Base-by-base conservation (phyloP, 2,329 filamentous ascomycete genomes). In the Paracamarosporium sp. region DNA sequence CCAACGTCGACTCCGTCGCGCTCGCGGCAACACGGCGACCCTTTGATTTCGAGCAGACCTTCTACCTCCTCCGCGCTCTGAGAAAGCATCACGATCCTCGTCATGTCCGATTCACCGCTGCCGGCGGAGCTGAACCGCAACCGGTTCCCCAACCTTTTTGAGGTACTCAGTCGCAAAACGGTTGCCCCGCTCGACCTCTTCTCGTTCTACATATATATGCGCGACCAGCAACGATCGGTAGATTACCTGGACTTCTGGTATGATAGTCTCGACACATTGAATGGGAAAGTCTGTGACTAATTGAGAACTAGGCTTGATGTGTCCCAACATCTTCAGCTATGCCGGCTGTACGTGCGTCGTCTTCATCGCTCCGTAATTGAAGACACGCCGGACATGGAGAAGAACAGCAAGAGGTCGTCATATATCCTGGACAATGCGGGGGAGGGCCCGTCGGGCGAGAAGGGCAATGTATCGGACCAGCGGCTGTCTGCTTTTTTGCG, bases 191-290 rank as follows among this genome's bases (percentile, higher is more conserved):
- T 99, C 56, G 96, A 99, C 73, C 84, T 99, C 11, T 99, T 97
- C 78, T 97, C 93, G 1, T 99, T 99, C 82, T 99, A 99, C 80
- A 99, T 99, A 70, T 99, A 97, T 80, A 99, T 99, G 95, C 88
- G 95, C 71, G 96, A 99, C 77, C 93, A 97, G 79, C 95, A 99
- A 78, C 88, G 93, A 76, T 97, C 94, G 7, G 95, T 99, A 12
- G 95, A 99, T 73, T 99, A 99, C 71, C 82, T 99, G 40, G 95
- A 99, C 76, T 99, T 99, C 79, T 99, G 96, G 95, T 98, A 82
- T 57, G 87, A 75, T 52, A 38, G 25, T 30, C 28, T n/a, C 53
- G 5, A 9, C 50, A 9, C 35, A 28, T 38, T 11, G 30, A 12
- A 24, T n/a, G 9, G 2, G 15, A 12, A 24, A 57, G 33, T 55